Base-by-base conservation (phyloP, 352 stramenopile species). In the Halophytophthora batemanensis region DNA sequence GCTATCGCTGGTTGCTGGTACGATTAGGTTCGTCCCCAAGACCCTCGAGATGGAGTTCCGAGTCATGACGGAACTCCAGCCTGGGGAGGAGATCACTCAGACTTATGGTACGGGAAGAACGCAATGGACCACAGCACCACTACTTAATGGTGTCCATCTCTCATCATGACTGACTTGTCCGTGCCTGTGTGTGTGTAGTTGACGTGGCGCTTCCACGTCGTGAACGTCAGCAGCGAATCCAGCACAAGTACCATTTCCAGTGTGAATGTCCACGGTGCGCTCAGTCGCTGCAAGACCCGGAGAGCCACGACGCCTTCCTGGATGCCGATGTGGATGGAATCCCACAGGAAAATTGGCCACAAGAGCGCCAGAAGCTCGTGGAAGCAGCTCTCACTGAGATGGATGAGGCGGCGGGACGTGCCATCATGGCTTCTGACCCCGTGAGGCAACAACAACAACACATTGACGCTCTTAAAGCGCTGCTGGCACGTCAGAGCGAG, bases 241-340 rank as follows among this genome's bases (percentile, higher is more conserved):
- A 71, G 41, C 37, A 25, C 1, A 81, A 82, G n/a, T 88, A 91
- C 38, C 75, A 86, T 48, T 91, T 91, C 39, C 43, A 35, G 4
- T 91, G 80, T 41, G 10, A n/a, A 1, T 91, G 80, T 48, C 11
- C 21, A n/a, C 71, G 77, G 2, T 91, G 80, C 47, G 45, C 46
- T 5, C 37, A 49, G n/a, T 52, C 67, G 21, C 29, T 74, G 13
- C 36, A 72, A 11, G 59, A 70, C 17, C 46, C 58, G 17, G 22
- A n/a, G n/a, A 70, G 58, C 12, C 19, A 56, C 5, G 77, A 88
- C 23, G 59, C 59, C 14, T 71, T 62, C 33, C 50, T 88, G 5
- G 70, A 86, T 40, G 68, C 67, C 33, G 77, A 86, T 56, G 58
- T 73, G 25, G 49, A 82, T 43, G 74, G 74, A 5, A 31, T 74